phyloP scores from a whole-genome alignment of 441 rosid genomes.

The Kokia cookei region DNA sequence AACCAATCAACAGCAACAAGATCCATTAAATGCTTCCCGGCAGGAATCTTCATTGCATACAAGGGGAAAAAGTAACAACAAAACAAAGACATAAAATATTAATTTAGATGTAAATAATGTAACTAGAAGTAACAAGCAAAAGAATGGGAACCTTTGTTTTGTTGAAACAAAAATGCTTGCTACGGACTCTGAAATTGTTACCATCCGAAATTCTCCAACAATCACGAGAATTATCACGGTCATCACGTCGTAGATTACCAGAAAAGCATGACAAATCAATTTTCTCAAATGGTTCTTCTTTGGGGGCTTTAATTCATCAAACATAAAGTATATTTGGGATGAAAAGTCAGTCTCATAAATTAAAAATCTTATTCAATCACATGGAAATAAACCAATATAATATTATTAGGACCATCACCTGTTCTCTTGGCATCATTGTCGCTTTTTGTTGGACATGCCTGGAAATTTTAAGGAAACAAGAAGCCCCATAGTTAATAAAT shows the following conservation, averaged over 20 bases:
- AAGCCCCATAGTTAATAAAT: neutral
- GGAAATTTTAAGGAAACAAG: slow-evolving; percentile 16
- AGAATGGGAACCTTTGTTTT: slow-evolving; percentile 66
- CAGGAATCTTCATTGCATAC: slow-evolving; percentile 60
- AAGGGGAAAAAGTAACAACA: slow-evolving; percentile 12
- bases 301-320: slow-evolving; percentile 36
- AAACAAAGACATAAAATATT: neutral
- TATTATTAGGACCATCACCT: slow-evolving; percentile 34
- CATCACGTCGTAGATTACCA: slow-evolving; percentile 86
- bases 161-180: slow-evolving; percentile 82
- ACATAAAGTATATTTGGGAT: slow-evolving; percentile 6
- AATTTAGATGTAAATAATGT: neutral
- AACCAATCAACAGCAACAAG: slow-evolving; percentile 99
- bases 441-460: slow-evolving; percentile 45
- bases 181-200: slow-evolving; percentile 92
- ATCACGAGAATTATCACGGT: slow-evolving; percentile 78
- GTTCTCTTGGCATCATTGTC: slow-evolving; percentile 57
- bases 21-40: slow-evolving; percentile 97
- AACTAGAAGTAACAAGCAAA: slow-evolving; percentile 3
- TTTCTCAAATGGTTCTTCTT: slow-evolving; percentile 66
- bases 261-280: slow-evolving; percentile 84
- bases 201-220: slow-evolving; percentile 93
- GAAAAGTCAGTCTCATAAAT: slow-evolving; percentile 6
- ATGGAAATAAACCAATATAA: slow-evolving; percentile 6
- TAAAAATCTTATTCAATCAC: neutral